Evolutionary conservation across 768 basidiomycete species (phyloP).

Genomic region (Termitomyces sp.): DNA sequence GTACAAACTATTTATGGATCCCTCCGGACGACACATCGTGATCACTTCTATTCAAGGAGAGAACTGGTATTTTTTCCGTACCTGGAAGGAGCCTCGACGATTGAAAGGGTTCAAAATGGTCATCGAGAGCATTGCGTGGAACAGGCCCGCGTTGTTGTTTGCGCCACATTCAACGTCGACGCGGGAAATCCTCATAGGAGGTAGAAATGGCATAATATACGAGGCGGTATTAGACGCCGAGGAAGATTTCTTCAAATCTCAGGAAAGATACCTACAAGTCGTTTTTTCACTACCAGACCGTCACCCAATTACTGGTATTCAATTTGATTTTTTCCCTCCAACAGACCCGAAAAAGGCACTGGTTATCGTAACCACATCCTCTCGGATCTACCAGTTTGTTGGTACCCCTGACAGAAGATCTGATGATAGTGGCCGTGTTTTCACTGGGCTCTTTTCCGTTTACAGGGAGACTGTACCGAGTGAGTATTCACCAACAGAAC

Average conservation of each 20-base stretch:
- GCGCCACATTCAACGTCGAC: constrained; percentile 69
- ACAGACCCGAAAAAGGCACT: constrained; percentile 57
- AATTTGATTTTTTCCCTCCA: constrained; percentile 71
- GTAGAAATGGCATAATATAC: constrained; percentile 78
- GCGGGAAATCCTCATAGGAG: constrained; percentile 82
- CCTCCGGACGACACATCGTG: constrained; percentile 86
- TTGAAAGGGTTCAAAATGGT: constrained; percentile 80
- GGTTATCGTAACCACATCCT: constrained; percentile 79
- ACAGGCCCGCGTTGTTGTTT: constrained; percentile 59
- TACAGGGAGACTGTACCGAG: constrained; percentile 81
- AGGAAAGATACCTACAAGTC: constrained; percentile 70
- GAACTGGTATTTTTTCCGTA: constrained; percentile 85
- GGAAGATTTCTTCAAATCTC: constrained; percentile 89
- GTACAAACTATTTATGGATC: constrained; percentile 85
- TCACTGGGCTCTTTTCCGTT: constrained; percentile 64
- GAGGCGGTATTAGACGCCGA: constrained; percentile 88
- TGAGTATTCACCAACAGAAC: constrained; percentile 26
- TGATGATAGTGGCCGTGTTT: constrained; percentile 73
- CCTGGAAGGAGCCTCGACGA: constrained; percentile 77
- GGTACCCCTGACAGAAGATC: constrained; percentile 61
- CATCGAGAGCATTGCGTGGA: constrained; percentile 93
- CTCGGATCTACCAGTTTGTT: constrained; percentile 87
- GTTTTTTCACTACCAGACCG: constrained; percentile 77
- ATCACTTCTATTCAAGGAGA: constrained; percentile 86
- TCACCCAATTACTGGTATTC: constrained; percentile 80